Conservation (phyloP, 2,329 filamentous ascomycete genomes). For the Microdochium trichocladiopsis region DNA sequence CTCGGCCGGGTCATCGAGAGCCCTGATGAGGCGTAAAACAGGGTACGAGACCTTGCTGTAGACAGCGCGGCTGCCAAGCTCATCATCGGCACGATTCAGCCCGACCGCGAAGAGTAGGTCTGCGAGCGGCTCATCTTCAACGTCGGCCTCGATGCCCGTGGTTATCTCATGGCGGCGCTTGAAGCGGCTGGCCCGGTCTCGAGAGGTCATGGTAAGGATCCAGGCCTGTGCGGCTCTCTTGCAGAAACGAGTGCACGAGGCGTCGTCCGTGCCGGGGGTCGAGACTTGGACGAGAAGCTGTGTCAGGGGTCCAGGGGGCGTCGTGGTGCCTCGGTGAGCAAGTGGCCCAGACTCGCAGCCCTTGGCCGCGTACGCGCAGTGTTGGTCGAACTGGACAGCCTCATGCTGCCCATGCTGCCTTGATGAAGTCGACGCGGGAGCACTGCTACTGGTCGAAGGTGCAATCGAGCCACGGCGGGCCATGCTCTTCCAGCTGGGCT, state of each 20-base stretch:
- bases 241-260: not conserved
- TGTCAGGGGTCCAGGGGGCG: not conserved
- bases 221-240: not conserved
- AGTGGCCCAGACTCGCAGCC: not conserved
- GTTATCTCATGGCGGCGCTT: not conserved
- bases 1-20: not conserved
- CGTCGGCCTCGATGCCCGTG: not conserved
- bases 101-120: not conserved
- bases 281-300: not conserved
- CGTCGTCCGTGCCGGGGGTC: not conserved
- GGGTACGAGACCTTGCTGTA: not conserved
- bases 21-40: not conserved
- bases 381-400: not conserved
- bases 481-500: conserved; percentile 1
- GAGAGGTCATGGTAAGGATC: not conserved
- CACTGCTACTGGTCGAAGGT: not conserved
- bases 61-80: not conserved
- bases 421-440: not conserved
- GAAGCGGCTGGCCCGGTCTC: not conserved
- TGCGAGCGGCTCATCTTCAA: not conserved
- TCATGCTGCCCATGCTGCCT: not conserved
- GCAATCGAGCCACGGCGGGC: not conserved
- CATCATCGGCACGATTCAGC: not conserved
- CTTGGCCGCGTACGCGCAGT: not conserved
- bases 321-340: not conserved